A percentile compares a stretch with the other conserved stretches of the same genome.
phyloP scores from a whole-genome alignment of 805 yeast genomes.

The Wickerhamiella allomyrinae region DNA sequence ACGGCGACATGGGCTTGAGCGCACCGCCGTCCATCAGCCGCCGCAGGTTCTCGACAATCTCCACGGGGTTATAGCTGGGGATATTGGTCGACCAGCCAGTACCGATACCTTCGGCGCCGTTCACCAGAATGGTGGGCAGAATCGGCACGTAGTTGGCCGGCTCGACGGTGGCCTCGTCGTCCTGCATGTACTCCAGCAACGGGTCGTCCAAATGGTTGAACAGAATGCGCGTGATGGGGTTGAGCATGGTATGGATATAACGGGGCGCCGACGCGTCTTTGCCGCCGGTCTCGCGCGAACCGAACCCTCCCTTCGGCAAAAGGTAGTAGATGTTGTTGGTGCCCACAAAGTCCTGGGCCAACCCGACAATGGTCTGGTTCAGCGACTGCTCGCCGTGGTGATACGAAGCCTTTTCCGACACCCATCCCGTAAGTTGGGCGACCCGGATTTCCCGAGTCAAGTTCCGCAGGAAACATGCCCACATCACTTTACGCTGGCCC shows the following conservation, averaged over 20 bases:
- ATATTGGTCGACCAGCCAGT: slow-evolving; percentile 96
- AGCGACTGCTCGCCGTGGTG: slow-evolving; percentile 92
- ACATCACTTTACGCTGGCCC: slow-evolving; percentile 88
- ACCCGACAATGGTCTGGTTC: slow-evolving; percentile 76
- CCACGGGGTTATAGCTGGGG: slow-evolving; percentile 80
- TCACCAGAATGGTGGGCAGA: slow-evolving; percentile 87
- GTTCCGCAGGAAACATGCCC: slow-evolving; percentile 73
- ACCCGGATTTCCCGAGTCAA: slow-evolving; percentile 70
- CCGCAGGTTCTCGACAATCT: slow-evolving; percentile 60
- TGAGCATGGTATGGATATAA: slow-evolving; percentile 80
- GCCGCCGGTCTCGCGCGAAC: slow-evolving; percentile 94
- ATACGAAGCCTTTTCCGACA: slow-evolving; percentile 77
- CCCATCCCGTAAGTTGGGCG: slow-evolving; percentile 78
- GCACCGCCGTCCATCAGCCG: slow-evolving; percentile 62
- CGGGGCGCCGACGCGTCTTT: slow-evolving; percentile 98
- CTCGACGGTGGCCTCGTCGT: slow-evolving; percentile 86
- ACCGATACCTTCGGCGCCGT: slow-evolving; percentile 96
- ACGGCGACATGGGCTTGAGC: slow-evolving; percentile 63
- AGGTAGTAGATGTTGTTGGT: slow-evolving; percentile 74
- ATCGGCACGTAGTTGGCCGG: slow-evolving; percentile 93
- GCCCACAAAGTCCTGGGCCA: slow-evolving; percentile 93
- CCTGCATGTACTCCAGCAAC: slow-evolving; percentile 64
- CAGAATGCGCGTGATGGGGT: slow-evolving; percentile 56
- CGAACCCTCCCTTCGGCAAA: slow-evolving; percentile 88
- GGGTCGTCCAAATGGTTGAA: slow-evolving; percentile 74